These are phyloP conservation scores for Microthlaspi erraticum DNA, from an alignment of 345 rosid genomes.

Conservation along the genomic window DNA sequence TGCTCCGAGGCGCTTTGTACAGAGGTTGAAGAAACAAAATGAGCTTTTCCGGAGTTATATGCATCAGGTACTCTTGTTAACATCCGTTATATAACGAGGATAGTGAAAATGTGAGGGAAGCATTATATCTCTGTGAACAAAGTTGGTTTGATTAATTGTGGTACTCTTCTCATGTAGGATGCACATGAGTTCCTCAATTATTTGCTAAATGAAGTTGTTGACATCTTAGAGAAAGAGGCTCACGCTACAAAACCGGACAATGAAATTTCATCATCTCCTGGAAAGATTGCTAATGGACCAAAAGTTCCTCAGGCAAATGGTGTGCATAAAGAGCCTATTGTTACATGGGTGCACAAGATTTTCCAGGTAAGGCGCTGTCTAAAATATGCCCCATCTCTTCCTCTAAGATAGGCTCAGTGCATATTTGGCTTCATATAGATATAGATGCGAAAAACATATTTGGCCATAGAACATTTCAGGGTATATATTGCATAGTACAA, in stretches of 20 bases:
- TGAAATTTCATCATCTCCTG: constrained; percentile 67
- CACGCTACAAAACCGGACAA: constrained; percentile 64
- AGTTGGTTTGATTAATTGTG: background rate
- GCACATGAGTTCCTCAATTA: constrained; percentile 95
- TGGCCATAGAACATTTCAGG: background rate
- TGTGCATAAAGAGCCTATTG: constrained; percentile 71
- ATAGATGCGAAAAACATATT: background rate
- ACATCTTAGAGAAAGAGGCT: constrained; percentile 67
- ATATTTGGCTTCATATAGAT: background rate
- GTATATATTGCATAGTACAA: too few relatives aligned
- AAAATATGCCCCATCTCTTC: too few relatives aligned
- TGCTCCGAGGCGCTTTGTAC: constrained; percentile 95
- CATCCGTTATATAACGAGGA: too few relatives aligned
- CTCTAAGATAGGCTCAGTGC: background rate
- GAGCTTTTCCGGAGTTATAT: constrained; percentile 97
- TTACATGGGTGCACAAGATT: constrained; percentile 94
- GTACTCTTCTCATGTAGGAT: constrained; percentile 57
- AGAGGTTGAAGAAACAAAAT: constrained; percentile 95
- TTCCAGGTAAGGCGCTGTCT: constrained; percentile 63
- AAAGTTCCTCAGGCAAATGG: constrained; percentile 64
- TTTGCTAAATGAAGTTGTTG: constrained; percentile 94
- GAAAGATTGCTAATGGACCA: constrained; percentile 68
- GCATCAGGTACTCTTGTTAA: constrained; percentile 77
- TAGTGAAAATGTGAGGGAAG: background rate
- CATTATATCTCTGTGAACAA: background rate